phyloP scores from a whole-genome alignment of 257 asterid species.

The Misopates orontium region DNA sequence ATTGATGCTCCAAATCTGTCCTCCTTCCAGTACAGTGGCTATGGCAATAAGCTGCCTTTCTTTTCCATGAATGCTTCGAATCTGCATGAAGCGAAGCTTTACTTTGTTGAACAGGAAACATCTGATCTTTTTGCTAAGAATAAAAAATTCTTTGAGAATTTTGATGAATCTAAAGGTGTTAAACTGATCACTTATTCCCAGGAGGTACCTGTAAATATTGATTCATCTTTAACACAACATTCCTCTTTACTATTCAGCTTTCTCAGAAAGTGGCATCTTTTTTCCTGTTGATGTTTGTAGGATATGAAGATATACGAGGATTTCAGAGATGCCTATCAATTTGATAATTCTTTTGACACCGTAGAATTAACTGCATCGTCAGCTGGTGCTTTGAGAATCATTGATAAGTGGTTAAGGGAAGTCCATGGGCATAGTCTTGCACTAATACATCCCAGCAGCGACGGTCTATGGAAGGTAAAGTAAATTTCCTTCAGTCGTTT shows the following conservation, averaged over 20 bases:
- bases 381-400: conserved; percentile 22
- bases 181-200: conserved; percentile 37
- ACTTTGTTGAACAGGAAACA: conserved; percentile 19
- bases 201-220: too few species aligned
- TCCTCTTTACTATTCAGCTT: not conserved
- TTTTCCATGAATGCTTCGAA: conserved; percentile 34
- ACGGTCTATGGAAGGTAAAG: conserved; percentile 33
- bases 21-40: conserved; percentile 38
- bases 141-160: conserved; percentile 23
- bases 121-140: not conserved
- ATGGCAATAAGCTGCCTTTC: conserved; percentile 26
- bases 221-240: not conserved
- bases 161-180: conserved; percentile 34
- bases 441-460: conserved; percentile 31
- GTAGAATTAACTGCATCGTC: conserved; percentile 40
- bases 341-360: conserved; percentile 10
- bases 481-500: not conserved
- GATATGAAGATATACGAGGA: conserved; percentile 41
- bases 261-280: conserved; percentile 1
- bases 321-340: conserved; percentile 23
- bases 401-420: conserved; percentile 43
- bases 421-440: conserved; percentile 30
- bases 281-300: conserved; percentile 30
- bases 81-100: conserved; percentile 37
- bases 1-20: conserved; percentile 44